Conservation (phyloP, 2,329 filamentous ascomycete species). For the Monilinia aucupariae region DNA sequence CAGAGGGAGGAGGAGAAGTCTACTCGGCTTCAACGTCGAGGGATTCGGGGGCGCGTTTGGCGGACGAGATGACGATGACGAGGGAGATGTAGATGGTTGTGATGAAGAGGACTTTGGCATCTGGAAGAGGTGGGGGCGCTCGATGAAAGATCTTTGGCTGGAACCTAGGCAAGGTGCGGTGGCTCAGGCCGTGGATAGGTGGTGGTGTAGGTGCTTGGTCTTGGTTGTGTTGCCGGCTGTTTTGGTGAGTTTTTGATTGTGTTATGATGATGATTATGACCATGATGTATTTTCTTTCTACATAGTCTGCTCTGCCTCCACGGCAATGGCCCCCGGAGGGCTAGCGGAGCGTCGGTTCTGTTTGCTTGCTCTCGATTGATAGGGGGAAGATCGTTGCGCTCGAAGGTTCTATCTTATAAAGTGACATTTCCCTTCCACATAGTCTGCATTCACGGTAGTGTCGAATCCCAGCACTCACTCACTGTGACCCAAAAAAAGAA, state of each 20-base stretch:
- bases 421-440: background rate
- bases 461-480: background rate
- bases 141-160: conserved; percentile 52
- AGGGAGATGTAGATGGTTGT: conserved; percentile 32
- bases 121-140: conserved; percentile 31
- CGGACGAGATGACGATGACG: conserved; percentile 36
- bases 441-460: background rate
- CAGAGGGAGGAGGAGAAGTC: conserved; percentile 38
- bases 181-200: conserved; percentile 52
- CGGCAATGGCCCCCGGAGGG: background rate
- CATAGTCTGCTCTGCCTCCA: background rate
- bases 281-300: background rate
- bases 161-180: conserved; percentile 55
- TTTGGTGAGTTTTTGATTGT: conserved; percentile 43
- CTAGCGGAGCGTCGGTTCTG: background rate
- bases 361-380: background rate
- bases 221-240: conserved; percentile 56
- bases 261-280: too few relatives aligned
- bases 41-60: conserved; percentile 35
- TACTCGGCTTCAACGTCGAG: conserved; percentile 42
- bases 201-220: conserved; percentile 59
- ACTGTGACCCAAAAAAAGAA: background rate
- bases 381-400: background rate
- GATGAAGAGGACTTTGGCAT: conserved; percentile 28
- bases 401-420: background rate